Base-by-base conservation (phyloP, 2,329 filamentous ascomycete species). In the Arthroderma sp. region DNA sequence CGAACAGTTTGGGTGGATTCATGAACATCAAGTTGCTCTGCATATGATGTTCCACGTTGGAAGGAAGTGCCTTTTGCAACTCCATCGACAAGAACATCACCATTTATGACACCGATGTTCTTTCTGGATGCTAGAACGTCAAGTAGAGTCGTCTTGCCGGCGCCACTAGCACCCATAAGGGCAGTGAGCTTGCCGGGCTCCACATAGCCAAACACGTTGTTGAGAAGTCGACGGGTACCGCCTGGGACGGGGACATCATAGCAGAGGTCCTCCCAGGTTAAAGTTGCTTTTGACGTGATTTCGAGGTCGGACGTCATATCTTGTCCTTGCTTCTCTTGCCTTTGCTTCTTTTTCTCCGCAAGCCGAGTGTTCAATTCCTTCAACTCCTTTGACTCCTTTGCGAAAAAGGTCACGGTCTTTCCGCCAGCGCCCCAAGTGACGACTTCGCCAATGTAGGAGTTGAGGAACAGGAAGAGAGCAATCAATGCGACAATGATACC, bases 101-200 rank as follows among this genome's bases (percentile, higher is more conserved):
- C 88, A 6, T 75, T 78, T 42, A 94, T 85, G 15, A 94, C 83
- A 65, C 88, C 88, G 78, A 91, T 89, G 0, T 84, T 87, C 7
- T 83, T 83, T 60, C 88, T 81, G 45, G 83, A 83, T 39, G 88
- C 88, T 51, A 95, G 71, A 32, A 85, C 84, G 63, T 94, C 85
- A 34, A 95, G 69, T 22, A 95, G 74, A 0, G 87, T 94, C 0
- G 88, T 95, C 65, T 95, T 95, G 47, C 88, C 88, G 15, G 88
- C 88, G 53, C 88, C 87, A 31, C 83, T 87, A 6, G 88, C 86
- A 66, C 86, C 74, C 87, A 94, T 94, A 2, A 94, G 71, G 30
- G 86, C 87, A 8, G 87, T 94, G 43, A 94, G 64, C n/a, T 85
- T 94, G 47, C 88, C 88, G 2, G 88, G 88, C 65, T 93, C 91